Evolutionary conservation across 2,329 filamentous ascomycete species (phyloP).

Genomic region (Botrytis hyacinthi): DNA sequence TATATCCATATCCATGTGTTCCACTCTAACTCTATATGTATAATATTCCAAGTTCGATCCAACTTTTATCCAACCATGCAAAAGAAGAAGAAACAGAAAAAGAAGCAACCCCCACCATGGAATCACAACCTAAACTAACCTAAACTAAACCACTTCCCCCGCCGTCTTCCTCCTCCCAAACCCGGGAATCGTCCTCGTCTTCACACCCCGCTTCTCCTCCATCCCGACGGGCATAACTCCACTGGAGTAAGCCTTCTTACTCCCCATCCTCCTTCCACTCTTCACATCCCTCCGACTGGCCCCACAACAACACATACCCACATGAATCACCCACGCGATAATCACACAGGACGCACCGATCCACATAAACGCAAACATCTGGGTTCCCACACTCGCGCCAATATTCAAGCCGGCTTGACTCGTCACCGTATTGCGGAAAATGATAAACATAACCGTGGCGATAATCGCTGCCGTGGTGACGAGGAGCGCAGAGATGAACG

Average conservation of each 20-base stretch:
- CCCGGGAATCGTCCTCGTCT: slow-evolving; percentile 22
- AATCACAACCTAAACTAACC: not conserved
- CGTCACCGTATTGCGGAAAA: slow-evolving; percentile 75
- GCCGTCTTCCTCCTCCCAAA: slow-evolving; percentile 26
- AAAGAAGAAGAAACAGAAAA: not conserved
- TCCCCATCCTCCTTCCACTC: slow-evolving; percentile 35
- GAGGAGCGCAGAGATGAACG: slow-evolving; percentile 64
- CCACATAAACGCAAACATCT: slow-evolving; percentile 92
- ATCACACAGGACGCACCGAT: slow-evolving; percentile 65
- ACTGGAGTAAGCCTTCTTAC: slow-evolving; percentile 33
- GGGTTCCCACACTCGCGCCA: slow-evolving; percentile 60
- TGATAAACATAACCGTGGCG: slow-evolving; percentile 79
- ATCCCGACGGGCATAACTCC: slow-evolving; percentile 23
- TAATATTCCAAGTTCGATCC: not conserved
- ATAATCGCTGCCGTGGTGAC: slow-evolving; percentile 69
- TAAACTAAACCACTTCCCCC: slow-evolving; percentile 25
- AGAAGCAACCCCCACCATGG: not conserved
- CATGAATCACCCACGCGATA: slow-evolving; percentile 70
- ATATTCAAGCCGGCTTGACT: slow-evolving; percentile 75
- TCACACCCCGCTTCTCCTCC: slow-evolving; percentile 21
- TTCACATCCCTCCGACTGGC: slow-evolving; percentile 36
- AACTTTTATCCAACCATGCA: not conserved
- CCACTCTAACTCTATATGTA: not conserved
- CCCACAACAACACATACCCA: slow-evolving; percentile 77
- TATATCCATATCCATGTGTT: too few relatives aligned